Evolutionary conservation across 2,329 filamentous ascomycete genomes (phyloP).

Genomic region (Fusarium udum): DNA sequence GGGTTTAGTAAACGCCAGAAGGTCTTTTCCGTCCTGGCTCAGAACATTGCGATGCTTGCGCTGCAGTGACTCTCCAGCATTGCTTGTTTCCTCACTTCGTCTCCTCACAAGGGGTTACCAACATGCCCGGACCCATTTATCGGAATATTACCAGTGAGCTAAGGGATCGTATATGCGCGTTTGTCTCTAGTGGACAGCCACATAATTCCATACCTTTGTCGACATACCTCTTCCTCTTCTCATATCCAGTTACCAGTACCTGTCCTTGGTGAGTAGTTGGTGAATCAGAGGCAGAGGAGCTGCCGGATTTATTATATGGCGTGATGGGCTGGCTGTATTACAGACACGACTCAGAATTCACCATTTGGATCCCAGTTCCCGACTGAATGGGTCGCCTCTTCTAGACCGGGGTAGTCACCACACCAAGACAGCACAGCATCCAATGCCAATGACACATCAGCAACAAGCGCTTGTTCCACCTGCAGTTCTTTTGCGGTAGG

Average conservation of each 20-base stretch:
- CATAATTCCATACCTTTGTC: slow-evolving; percentile 11
- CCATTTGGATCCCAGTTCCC: slow-evolving; percentile 15
- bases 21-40: background rate
- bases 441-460: slow-evolving; percentile 21
- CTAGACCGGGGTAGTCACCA: slow-evolving; percentile 21
- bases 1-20: background rate
- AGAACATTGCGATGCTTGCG: background rate
- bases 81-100: slow-evolving; percentile 1
- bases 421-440: slow-evolving; percentile 19
- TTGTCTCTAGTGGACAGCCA: slow-evolving; percentile 23
- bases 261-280: background rate
- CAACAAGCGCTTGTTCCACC: slow-evolving; percentile 24
- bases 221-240: background rate
- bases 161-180: slow-evolving; percentile 14
- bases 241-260: background rate
- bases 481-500: slow-evolving; percentile 28
- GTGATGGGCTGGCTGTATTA: background rate
- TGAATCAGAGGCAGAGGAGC: background rate
- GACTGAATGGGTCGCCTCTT: slow-evolving; percentile 36
- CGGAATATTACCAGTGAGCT: slow-evolving; percentile 1
- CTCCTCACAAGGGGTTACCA: slow-evolving; percentile 12
- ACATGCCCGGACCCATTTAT: background rate
- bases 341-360: background rate
- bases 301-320: background rate
- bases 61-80: background rate